These are phyloP conservation scores for Laetiporus sulphureus DNA, from an alignment of 1,284 basidiomycete genomes.

Conservation along the genomic window DNA sequence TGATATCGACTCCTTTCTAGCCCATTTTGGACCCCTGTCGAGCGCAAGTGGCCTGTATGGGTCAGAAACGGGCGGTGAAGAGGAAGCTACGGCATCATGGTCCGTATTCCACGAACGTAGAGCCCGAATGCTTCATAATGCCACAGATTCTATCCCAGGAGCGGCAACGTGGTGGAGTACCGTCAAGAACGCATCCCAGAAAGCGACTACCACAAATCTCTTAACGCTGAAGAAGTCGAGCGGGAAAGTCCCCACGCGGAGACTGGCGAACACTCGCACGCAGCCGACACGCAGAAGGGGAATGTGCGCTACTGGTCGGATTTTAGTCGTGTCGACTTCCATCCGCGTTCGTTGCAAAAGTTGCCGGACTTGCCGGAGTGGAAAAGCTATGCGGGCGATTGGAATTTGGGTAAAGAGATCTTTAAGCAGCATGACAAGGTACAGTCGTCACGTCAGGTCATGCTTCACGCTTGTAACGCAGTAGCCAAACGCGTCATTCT, in stretches of 20 bases:
- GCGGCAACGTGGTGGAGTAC: conserved; percentile 41
- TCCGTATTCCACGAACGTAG: not conserved
- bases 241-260: conserved; percentile 14
- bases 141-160: conserved; percentile 32
- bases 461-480: conserved; percentile 8
- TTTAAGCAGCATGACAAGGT: conserved; percentile 53
- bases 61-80: too few species aligned
- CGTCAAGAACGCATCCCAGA: conserved; percentile 44
- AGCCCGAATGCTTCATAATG: not conserved
- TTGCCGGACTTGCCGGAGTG: conserved; percentile 52
- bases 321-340: conserved; percentile 62
- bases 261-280: conserved; percentile 5
- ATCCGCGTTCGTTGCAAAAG: conserved; percentile 56
- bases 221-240: conserved; percentile 17
- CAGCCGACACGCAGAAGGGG: too few species aligned
- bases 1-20: conserved; percentile 26
- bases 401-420: conserved; percentile 43
- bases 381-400: conserved; percentile 47
- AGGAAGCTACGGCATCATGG: conserved; percentile 18
- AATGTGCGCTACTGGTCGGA: conserved; percentile 77
- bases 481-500: not conserved
- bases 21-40: conserved; percentile 56
- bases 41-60: conserved; percentile 31
- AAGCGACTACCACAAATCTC: conserved; percentile 48
- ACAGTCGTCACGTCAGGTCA: conserved; percentile 23